These are phyloP conservation scores for Penicillium coprophilum DNA, from an alignment of 495 filamentous ascomycete species.

Conservation along the genomic window DNA sequence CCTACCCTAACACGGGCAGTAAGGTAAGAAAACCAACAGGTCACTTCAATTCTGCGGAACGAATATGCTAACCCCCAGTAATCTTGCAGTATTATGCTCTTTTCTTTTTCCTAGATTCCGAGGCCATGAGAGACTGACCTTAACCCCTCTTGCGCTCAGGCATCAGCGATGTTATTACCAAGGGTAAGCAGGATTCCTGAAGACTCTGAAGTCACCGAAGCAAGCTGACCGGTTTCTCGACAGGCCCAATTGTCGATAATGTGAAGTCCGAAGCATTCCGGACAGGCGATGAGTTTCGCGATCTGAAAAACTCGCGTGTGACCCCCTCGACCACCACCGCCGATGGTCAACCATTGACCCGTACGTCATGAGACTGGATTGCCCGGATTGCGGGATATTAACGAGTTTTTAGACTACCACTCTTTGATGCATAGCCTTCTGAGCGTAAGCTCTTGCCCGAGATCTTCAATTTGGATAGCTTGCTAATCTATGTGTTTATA, in stretches of 20 bases:
- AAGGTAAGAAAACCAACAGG: constrained; percentile 38
- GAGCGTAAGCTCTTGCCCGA: constrained; percentile 51
- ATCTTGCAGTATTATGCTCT: constrained; percentile 12
- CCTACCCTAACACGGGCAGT: constrained; percentile 46
- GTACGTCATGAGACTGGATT: constrained; percentile 40
- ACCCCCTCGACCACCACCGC: constrained; percentile 67
- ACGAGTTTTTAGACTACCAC: constrained; percentile 67
- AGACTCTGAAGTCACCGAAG: constrained; percentile 15
- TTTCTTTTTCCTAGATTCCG: not conserved
- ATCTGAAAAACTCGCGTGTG: constrained; percentile 68
- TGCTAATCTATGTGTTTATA: constrained; percentile 29
- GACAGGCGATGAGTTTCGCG: constrained; percentile 70
- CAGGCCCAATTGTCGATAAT: constrained; percentile 75
- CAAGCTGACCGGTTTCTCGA: constrained; percentile 32
- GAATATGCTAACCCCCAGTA: constrained; percentile 17
- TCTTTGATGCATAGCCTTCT: constrained; percentile 91
- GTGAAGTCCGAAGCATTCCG: constrained; percentile 71
- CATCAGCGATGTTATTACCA: constrained; percentile 30
- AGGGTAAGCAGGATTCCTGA: constrained; percentile 29
- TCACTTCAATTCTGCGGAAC: constrained; percentile 10
- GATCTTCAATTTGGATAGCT: constrained; percentile 3
- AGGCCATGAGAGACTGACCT: constrained; percentile 24
- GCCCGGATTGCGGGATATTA: constrained; percentile 15
- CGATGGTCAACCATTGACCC: constrained; percentile 85
- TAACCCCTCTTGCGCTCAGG: constrained; percentile 21